These are phyloP conservation scores for Calcarisporium arbuscula DNA, from an alignment of 2,329 filamentous ascomycete genomes.

Conservation along the genomic window DNA sequence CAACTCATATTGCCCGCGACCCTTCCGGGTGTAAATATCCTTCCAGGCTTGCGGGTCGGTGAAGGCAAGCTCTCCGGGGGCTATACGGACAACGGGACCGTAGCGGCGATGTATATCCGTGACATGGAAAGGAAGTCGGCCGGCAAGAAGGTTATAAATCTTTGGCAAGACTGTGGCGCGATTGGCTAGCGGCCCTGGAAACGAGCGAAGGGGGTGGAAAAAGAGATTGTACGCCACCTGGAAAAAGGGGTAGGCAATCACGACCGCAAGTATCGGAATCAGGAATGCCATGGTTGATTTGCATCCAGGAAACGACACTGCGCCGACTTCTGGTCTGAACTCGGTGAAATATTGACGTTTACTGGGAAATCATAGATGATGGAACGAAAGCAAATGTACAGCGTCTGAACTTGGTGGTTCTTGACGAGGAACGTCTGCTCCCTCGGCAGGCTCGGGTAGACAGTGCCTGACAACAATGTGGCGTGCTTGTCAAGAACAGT, in stretches of 20 bases:
- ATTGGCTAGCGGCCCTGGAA: conserved; percentile 5
- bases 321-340: too few relatives aligned
- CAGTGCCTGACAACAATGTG: too few relatives aligned
- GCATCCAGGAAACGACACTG: too few relatives aligned
- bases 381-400: too few relatives aligned
- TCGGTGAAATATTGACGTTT: too few relatives aligned
- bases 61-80: conserved; percentile 7
- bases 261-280: too few relatives aligned
- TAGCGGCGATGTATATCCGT: conserved; percentile 3
- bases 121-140: conserved; percentile 2
- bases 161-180: conserved; percentile 2
- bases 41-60: conserved; percentile 2
- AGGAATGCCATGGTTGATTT: too few relatives aligned
- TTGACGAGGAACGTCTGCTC: too few relatives aligned
- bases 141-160: conserved; percentile 3
- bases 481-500: too few relatives aligned
- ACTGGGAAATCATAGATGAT: too few relatives aligned
- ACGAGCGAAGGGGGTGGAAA: conserved; percentile 4
- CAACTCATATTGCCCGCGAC: neutral
- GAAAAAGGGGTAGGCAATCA: conserved; percentile 3
- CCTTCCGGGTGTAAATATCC: conserved; percentile 1
- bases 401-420: too few relatives aligned
- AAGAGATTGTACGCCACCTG: conserved; percentile 4
- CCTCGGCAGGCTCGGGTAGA: too few relatives aligned
- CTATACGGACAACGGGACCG: conserved; percentile 7